Base-by-base conservation (phyloP, 257 asterid genomes). In the Marsdenia floribunda region DNA sequence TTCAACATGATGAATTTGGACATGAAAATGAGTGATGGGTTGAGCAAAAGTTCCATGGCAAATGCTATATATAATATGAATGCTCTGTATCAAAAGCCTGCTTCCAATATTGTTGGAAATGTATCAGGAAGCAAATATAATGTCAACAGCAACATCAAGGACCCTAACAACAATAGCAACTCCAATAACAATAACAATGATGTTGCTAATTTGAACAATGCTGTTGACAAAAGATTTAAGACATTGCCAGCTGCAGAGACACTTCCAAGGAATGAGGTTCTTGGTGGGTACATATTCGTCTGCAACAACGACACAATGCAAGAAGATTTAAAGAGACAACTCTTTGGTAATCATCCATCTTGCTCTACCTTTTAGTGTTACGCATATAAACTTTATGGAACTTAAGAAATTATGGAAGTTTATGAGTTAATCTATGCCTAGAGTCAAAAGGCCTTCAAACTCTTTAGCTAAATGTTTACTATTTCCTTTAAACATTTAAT, bases 271-370 rank as follows among this genome's bases (percentile, higher is more conserved):
- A 87, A 92, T 76, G 97, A 92, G 88, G 89, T 89, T 75, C 92
- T 94, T 42, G 99, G 99, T 76, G 99, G 97, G 75, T 94, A 94
- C 81, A 94, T 90, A 75, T 92, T 92, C 81, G 99, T 94, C 60
- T 94, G 99, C 88, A 94, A 94, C 89, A 90, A 94, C 67, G 99
- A 94, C 75, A 94, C 97, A 0, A 92, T 92, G 97, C 97, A 92
- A 77, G 99, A 94, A 83, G 99, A 94, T 85, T 57, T 94, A 83
- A 94, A 92, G 86, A 84, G 97, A 63, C 96, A 85, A 44, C 91
- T 94, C 15, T 94, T 94, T 72, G 99, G 99, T 94, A 89, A 85
- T 76, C 67, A 71, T 18, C 21, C 77, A 54, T 72, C 58, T 80
- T 70, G 38, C 72, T 61, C 22, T 70, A 40, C 54, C 24, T 50